Evolutionary conservation across 164 flowering plant genomes (phyloP), one percentile per base, ranked within the genome.

Genomic region (Litsea cubeba): DNA sequence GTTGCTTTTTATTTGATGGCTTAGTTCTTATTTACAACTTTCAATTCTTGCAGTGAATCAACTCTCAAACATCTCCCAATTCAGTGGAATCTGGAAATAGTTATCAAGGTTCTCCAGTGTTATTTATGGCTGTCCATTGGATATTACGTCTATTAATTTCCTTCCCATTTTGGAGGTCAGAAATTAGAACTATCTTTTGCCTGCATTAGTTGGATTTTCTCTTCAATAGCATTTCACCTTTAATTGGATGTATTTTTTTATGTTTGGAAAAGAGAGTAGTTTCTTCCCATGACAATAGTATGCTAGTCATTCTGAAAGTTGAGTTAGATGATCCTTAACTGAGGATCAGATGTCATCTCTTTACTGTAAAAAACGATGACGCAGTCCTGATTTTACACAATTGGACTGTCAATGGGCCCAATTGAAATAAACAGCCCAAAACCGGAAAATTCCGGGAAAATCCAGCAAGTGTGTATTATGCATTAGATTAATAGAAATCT

Each of bases 101-200:
- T 87, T 77, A 26, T 89, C 46, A 69, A 70, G 75, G 71, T 90
- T 70, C 70, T 92, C 73, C 87, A 76, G 77, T 83, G n/a, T 77
- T 75, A 82, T 89, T 20, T 79, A 80, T 75, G 90, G 87, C 17
- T 84, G 77, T 78, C 73, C 78, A 0, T 15, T 88, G 76, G 78
- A 89, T 69, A 49, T 89, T 32, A 76, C 87, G 0, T 62, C 80
- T 1, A n/a, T 71, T 60, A 89, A 83, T 80, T 86, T 87, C 71
- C 65, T 90, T 70, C 72, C 77, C 18, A 79, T 88, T 66, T 78
- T 83, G 74, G 88, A 92, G 90, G 97, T 91, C 78, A 26, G 71
- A 23, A 51, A 32, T 26, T 22, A 66, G 60, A 40, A 40, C 46
- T 40, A 40, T 8, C 46, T 40, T 40, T 40, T 40, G 11, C 11